These are phyloP conservation scores for Ganoderma sinense DNA, from an alignment of 1,284 basidiomycete genomes.

Conservation along the genomic window DNA sequence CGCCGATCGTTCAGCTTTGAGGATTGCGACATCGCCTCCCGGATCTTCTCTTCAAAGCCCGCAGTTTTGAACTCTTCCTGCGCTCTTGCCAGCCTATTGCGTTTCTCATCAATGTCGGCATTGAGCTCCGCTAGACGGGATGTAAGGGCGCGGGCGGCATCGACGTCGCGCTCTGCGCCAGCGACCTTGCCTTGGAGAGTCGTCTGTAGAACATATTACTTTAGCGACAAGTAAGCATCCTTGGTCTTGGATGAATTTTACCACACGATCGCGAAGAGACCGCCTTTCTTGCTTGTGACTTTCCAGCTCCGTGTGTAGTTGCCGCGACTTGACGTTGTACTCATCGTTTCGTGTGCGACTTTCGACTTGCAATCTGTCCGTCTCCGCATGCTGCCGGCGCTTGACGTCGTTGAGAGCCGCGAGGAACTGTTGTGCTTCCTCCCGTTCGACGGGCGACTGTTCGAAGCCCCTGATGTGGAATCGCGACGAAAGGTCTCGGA, in stretches of 20 bases:
- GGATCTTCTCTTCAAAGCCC: slow-evolving; percentile 77
- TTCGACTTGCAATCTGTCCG: slow-evolving; percentile 74
- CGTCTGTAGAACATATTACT: slow-evolving; percentile 21
- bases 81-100: slow-evolving; percentile 60
- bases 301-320: slow-evolving; percentile 61
- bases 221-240: background rate
- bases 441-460: slow-evolving; percentile 67
- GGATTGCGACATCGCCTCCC: slow-evolving; percentile 61
- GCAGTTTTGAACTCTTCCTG: slow-evolving; percentile 66
- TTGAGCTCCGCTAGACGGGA: slow-evolving; percentile 45
- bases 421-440: slow-evolving; percentile 76
- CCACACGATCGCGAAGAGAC: slow-evolving; percentile 68
- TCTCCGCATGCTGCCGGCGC: slow-evolving; percentile 59
- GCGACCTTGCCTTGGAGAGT: slow-evolving; percentile 31
- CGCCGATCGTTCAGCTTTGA: slow-evolving; percentile 74
- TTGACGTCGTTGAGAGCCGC: slow-evolving; percentile 65
- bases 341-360: slow-evolving; percentile 61
- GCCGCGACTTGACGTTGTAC: slow-evolving; percentile 60
- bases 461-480: slow-evolving; percentile 82
- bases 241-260: slow-evolving; percentile 41
- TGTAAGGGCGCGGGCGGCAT: slow-evolving; percentile 33
- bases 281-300: slow-evolving; percentile 59
- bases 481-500: slow-evolving; percentile 74
- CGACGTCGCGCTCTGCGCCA: slow-evolving; percentile 35
- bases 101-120: slow-evolving; percentile 69